Evolutionary conservation across 2,329 filamentous ascomycete species (phyloP).

Genomic region (Amauroascus niger): DNA sequence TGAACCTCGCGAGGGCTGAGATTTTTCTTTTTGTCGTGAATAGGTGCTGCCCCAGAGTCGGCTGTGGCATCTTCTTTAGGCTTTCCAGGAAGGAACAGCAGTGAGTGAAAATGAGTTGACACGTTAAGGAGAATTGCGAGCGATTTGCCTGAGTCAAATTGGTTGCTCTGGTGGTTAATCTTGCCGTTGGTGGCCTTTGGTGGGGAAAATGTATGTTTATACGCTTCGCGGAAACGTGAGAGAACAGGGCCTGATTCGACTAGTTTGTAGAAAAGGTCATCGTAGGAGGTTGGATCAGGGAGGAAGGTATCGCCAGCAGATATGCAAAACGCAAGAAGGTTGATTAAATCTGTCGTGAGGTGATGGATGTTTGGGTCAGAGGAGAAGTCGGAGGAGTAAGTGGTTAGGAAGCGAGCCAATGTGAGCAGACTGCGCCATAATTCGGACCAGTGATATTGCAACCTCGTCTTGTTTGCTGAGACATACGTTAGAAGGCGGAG

Average conservation of each 20-base stretch:
- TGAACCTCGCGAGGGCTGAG: slow-evolving; percentile 76
- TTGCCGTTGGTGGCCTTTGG: slow-evolving; percentile 2
- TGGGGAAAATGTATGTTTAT: slow-evolving; percentile 38
- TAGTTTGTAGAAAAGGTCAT: slow-evolving; percentile 97
- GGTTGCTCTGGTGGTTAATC: slow-evolving; percentile 18
- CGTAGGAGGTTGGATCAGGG: slow-evolving; percentile 76
- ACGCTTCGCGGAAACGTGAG: slow-evolving; percentile 70
- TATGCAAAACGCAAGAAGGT: slow-evolving; percentile 72
- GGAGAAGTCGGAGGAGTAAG: slow-evolving; percentile 70
- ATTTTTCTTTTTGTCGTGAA: slow-evolving; percentile 41
- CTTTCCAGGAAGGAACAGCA: slow-evolving; percentile 52
- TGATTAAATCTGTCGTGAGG: slow-evolving; percentile 67
- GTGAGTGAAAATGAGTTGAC: slow-evolving; percentile 70
- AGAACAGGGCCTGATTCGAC: slow-evolving; percentile 83
- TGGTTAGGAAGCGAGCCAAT: slow-evolving; percentile 80
- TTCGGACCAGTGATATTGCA: slow-evolving; percentile 89
- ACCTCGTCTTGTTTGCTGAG: slow-evolving; percentile 67
- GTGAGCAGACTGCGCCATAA: slow-evolving; percentile 83
- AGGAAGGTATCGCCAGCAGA: slow-evolving; percentile 85
- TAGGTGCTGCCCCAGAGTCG: slow-evolving; percentile 9
- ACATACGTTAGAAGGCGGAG: slow-evolving; percentile 76
- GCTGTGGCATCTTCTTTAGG: slow-evolving; percentile 35
- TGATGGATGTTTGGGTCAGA: slow-evolving; percentile 58
- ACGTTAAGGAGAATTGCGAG: slow-evolving; percentile 58
- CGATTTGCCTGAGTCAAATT: slow-evolving; percentile 15